Conservation (phyloP, 176 grass and related monocot genomes). For the Poa pratensis region DNA sequence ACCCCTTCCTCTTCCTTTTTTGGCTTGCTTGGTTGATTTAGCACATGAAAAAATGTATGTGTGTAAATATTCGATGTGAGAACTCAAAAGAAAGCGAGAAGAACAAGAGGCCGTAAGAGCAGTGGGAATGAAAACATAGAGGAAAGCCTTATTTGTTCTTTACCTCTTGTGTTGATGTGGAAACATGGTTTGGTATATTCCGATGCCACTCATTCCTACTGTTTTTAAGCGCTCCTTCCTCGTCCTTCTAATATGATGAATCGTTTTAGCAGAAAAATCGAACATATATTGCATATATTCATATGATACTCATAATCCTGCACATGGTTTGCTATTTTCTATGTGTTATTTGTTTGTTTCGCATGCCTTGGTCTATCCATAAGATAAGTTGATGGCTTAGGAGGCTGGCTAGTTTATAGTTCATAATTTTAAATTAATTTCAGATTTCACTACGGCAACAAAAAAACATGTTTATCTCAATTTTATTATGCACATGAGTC, state of each 20-base stretch:
- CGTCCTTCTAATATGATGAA: background rate
- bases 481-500: too few relatives aligned
- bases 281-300: background rate
- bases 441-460: too few relatives aligned
- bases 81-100: slow-evolving; percentile 9
- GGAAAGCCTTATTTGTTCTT: slow-evolving; percentile 24
- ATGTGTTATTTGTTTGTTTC: background rate
- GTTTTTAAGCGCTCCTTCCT: slow-evolving; percentile 37
- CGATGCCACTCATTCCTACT: slow-evolving; percentile 30
- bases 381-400: background rate
- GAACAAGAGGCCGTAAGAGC: slow-evolving; percentile 35
- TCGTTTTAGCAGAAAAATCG: background rate
- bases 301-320: background rate
- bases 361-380: background rate
- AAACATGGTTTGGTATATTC: slow-evolving; percentile 30
- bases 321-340: background rate
- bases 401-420: background rate
- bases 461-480: too few relatives aligned
- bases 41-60: background rate
- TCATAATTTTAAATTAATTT: background rate
- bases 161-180: background rate
- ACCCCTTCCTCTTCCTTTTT: slow-evolving; percentile 39
- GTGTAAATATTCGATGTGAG: background rate
- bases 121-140: slow-evolving; percentile 32
- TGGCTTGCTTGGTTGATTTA: background rate